Evolutionary conservation across 1,284 basidiomycete genomes (phyloP).

Genomic region (Psilocybe mexicana): DNA sequence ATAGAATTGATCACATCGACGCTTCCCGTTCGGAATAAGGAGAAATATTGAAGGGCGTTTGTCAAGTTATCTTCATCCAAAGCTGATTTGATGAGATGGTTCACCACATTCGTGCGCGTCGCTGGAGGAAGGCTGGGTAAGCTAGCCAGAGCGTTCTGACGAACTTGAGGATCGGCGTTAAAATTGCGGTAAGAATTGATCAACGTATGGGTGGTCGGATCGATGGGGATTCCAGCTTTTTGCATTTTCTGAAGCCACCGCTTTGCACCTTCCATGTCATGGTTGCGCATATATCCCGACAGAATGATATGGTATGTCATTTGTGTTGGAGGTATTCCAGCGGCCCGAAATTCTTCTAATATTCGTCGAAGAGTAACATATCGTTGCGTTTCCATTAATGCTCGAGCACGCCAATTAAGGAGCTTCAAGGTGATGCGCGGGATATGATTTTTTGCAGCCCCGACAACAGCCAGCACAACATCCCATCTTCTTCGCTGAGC

Average conservation of each 20-base stretch:
- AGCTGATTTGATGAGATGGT: conserved; percentile 60
- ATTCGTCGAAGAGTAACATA: conserved; percentile 47
- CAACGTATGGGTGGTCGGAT: conserved; percentile 58
- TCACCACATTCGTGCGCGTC: conserved; percentile 53
- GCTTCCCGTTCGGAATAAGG: conserved; percentile 42
- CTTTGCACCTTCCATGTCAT: conserved; percentile 57
- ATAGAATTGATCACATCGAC: conserved; percentile 14
- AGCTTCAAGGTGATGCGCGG: conserved; percentile 52
- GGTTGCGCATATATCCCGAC: conserved; percentile 66
- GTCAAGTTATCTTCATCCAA: conserved; percentile 56
- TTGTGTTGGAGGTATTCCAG: conserved; percentile 48
- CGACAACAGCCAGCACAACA: conserved; percentile 45
- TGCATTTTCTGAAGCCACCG: conserved; percentile 55
- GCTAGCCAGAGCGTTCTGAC: conserved; percentile 48
- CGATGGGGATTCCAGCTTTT: conserved; percentile 50
- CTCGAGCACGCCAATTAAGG: conserved; percentile 68
- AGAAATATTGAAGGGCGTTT: conserved; percentile 46
- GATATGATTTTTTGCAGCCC: conserved; percentile 46
- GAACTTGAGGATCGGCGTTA: conserved; percentile 57
- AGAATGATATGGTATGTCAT: conserved; percentile 69
- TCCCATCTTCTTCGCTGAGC: conserved; percentile 50
- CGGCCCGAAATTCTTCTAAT: conserved; percentile 49
- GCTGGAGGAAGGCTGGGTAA: conserved; percentile 41
- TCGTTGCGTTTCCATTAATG: conserved; percentile 52
- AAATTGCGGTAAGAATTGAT: conserved; percentile 61